Percentiles rank a stretch among this genome's conserved stretches.
Evolutionary conservation across 345 rosid genomes (phyloP).

Genomic region (Erodium maritimum): DNA sequence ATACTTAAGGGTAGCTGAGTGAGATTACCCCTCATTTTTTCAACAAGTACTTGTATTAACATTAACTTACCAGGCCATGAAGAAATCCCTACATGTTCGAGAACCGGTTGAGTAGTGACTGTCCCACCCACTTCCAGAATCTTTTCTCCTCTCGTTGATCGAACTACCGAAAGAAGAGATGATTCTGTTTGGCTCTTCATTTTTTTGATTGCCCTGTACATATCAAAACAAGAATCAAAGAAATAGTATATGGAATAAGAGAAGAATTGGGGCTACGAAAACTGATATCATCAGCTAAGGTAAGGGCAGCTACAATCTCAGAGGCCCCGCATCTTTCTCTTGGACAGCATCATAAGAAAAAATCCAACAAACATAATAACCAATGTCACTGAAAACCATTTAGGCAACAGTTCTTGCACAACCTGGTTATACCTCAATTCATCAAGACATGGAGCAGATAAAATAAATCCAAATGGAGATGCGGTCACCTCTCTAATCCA

Average conservation of each 20-base stretch:
- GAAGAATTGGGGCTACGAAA: too few relatives aligned
- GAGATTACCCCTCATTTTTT: too few relatives aligned
- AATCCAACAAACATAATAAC: too few relatives aligned
- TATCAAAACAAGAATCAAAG: neutral
- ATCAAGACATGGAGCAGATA: neutral
- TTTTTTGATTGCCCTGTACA: conserved; percentile 65
- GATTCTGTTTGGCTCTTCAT: conserved; percentile 82
- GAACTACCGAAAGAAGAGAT: conserved; percentile 56
- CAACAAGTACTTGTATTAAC: neutral
- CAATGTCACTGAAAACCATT: too few relatives aligned
- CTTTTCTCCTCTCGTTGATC: conserved; percentile 61
- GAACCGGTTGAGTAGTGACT: conserved; percentile 90
- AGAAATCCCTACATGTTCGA: conserved; percentile 92
- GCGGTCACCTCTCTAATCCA: conserved; percentile 63
- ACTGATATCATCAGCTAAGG: too few relatives aligned
- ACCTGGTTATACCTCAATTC: neutral
- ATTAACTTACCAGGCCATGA: conserved; percentile 76
- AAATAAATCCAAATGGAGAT: conserved; percentile 5
- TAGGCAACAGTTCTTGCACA: neutral
- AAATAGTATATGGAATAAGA: too few relatives aligned
- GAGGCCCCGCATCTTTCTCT: too few relatives aligned
- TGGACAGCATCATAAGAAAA: too few relatives aligned
- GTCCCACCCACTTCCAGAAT: conserved; percentile 91
- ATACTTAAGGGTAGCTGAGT: too few relatives aligned
- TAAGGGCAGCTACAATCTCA: too few relatives aligned